A percentile compares a stretch with the other conserved stretches of the same genome.
phyloP scores from a whole-genome alignment of 23 red algal genomes.

The Gracilaria caudata region DNA sequence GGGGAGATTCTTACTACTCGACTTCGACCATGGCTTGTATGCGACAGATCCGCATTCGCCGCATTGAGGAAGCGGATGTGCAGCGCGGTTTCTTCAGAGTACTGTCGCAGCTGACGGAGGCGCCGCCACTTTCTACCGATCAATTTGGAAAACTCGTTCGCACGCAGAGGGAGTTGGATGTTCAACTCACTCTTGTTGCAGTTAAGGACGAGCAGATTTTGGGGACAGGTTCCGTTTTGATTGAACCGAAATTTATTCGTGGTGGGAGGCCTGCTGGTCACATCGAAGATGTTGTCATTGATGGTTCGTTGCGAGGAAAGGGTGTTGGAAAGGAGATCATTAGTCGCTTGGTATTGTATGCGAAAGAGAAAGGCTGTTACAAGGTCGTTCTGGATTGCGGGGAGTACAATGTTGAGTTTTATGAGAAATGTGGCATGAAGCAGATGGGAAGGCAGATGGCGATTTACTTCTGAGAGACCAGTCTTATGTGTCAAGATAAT shows the following conservation, averaged over 20 bases:
- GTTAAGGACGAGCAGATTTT: constrained; percentile 18
- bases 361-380: constrained; percentile 78
- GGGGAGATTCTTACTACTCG: not conserved
- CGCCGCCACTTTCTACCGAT: constrained; percentile 35
- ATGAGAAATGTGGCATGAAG: constrained; percentile 76
- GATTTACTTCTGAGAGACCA: constrained; percentile 56
- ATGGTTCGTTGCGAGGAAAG: constrained; percentile 20
- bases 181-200: constrained; percentile 44
- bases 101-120: constrained; percentile 59
- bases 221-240: constrained; percentile 67
- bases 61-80: constrained; percentile 26
- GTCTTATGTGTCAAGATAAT: not conserved
- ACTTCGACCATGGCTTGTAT: not conserved
- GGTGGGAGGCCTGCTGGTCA: constrained; percentile 65
- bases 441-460: constrained; percentile 80
- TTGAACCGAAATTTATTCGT: constrained; percentile 82
- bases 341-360: constrained; percentile 19
- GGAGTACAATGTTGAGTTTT: constrained; percentile 65
- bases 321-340: constrained; percentile 68
- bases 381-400: constrained; percentile 85
- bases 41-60: constrained; percentile 17
- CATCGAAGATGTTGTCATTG: constrained; percentile 89
- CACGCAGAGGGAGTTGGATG: constrained; percentile 1
- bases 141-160: constrained; percentile 40
- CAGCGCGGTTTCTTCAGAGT: constrained; percentile 63